These are phyloP conservation scores for Alternaria conjuncta DNA, from an alignment of 2,329 filamentous ascomycete species.

Conservation along the genomic window DNA sequence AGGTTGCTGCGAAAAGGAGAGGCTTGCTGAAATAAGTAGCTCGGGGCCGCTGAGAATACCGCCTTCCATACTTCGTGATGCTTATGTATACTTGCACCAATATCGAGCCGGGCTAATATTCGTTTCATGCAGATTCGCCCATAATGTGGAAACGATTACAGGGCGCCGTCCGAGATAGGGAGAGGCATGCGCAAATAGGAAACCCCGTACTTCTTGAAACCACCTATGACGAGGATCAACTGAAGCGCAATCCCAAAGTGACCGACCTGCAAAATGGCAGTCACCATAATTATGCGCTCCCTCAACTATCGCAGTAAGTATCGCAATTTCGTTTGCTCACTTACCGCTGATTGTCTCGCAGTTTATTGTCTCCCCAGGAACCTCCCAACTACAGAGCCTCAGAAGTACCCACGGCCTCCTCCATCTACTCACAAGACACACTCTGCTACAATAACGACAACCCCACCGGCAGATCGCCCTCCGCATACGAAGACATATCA, in stretches of 20 bases:
- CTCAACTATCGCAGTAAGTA: constrained; percentile 31
- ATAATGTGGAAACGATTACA: constrained; percentile 63
- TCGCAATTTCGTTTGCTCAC: neutral
- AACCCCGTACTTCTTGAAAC: constrained; percentile 55
- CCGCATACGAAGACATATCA: constrained; percentile 44
- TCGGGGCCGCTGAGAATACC: neutral
- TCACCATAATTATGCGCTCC: constrained; percentile 33
- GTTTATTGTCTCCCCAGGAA: constrained; percentile 31
- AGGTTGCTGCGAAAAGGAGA: neutral
- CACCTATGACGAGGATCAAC: constrained; percentile 54
- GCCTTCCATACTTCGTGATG: constrained; percentile 6
- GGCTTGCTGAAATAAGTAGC: neutral
- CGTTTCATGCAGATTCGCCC: constrained; percentile 31
- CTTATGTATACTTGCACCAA: constrained; percentile 10
- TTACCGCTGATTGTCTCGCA: constrained; percentile 9
- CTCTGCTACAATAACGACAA: constrained; percentile 42
- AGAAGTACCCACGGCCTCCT: constrained; percentile 55
- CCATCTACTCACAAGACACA: constrained; percentile 66
- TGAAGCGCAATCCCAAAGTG: constrained; percentile 46
- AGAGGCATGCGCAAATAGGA: constrained; percentile 49
- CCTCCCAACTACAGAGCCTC: constrained; percentile 33
- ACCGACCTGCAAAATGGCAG: constrained; percentile 37
- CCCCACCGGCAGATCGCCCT: constrained; percentile 22
- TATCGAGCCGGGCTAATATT: constrained; percentile 28
- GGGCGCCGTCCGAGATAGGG: constrained; percentile 51